A percentile compares a stretch with the other conserved stretches of the same genome.
Evolutionary conservation across 208 protist species (phyloP).

Genomic region (Leishmania braziliensis): DNA sequence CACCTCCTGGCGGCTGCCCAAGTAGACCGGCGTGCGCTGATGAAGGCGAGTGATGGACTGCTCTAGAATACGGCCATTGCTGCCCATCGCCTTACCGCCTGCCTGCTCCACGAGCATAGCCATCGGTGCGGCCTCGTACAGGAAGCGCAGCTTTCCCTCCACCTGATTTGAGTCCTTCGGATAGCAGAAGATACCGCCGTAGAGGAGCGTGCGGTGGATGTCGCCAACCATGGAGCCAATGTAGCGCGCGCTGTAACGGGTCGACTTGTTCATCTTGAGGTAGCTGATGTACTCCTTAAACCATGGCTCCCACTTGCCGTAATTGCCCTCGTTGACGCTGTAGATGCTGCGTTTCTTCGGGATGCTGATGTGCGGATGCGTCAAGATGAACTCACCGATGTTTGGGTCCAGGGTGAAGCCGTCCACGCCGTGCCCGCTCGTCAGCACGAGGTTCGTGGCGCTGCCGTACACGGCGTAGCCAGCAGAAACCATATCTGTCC

Average conservation of each 20-base stretch:
- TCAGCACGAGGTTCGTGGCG: slow-evolving; percentile 94
- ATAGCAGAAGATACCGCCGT: slow-evolving; percentile 99
- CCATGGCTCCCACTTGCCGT: slow-evolving; percentile 75
- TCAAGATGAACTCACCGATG: slow-evolving; percentile 97
- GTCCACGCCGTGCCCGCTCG: slow-evolving; percentile 89
- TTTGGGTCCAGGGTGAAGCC: slow-evolving; percentile 96
- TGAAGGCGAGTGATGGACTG: slow-evolving; percentile 86
- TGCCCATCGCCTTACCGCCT: slow-evolving; percentile 86
- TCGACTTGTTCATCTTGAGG: slow-evolving; percentile 68
- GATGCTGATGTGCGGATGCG: slow-evolving; percentile 93
- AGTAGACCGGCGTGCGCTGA: slow-evolving; percentile 91
- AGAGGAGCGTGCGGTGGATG: slow-evolving; percentile 98
- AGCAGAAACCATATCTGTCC: slow-evolving; percentile 76
- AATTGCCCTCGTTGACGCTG: slow-evolving; percentile 97
- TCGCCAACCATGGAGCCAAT: slow-evolving; percentile 97
- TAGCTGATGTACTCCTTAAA: slow-evolving; percentile 74
- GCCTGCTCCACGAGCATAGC: slow-evolving; percentile 91
- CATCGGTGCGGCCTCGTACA: slow-evolving; percentile 98
- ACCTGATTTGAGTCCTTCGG: slow-evolving; percentile 89
- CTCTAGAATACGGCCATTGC: slow-evolving; percentile 84
- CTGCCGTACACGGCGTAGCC: slow-evolving; percentile 97
- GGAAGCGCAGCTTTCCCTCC: slow-evolving; percentile 97
- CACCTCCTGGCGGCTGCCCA: slow-evolving; percentile 91
- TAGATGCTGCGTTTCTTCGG: slow-evolving; percentile 94
- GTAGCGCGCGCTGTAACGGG: slow-evolving; percentile 82